Evolutionary conservation across 495 filamentous ascomycete species (phyloP).

Genomic region (Talaromyces adpressus): DNA sequence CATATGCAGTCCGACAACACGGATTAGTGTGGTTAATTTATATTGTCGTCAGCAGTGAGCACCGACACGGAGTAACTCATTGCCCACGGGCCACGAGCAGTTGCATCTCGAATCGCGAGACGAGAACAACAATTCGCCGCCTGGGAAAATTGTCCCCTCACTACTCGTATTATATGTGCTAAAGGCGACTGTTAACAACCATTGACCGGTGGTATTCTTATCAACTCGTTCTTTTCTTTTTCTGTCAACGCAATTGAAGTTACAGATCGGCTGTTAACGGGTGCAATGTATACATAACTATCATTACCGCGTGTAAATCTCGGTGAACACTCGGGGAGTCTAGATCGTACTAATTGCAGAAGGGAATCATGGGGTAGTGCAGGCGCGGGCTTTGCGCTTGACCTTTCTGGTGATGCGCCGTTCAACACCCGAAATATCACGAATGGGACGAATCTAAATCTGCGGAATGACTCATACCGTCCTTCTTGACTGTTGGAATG

Average conservation of each 20-base stretch:
- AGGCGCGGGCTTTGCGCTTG: background rate
- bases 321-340: background rate
- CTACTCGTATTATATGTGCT: background rate
- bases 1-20: no score
- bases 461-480: background rate
- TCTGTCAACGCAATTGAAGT: background rate
- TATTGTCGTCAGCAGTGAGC: no score
- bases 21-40: no score
- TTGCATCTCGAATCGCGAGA: no score
- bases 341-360: background rate
- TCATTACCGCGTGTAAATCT: background rate
- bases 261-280: background rate
- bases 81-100: no score
- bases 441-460: background rate
- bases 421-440: background rate
- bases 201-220: background rate
- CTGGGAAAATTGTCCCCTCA: background rate
- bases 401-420: background rate
- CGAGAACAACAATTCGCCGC: no score
- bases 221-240: background rate
- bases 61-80: no score
- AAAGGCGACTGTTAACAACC: background rate
- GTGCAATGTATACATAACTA: background rate
- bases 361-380: background rate
- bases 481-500: background rate